Percentiles rank a stretch among this genome's conserved stretches.
Conservation (phyloP, 805 yeast genomes). For the Candida glaebosa region DNA sequence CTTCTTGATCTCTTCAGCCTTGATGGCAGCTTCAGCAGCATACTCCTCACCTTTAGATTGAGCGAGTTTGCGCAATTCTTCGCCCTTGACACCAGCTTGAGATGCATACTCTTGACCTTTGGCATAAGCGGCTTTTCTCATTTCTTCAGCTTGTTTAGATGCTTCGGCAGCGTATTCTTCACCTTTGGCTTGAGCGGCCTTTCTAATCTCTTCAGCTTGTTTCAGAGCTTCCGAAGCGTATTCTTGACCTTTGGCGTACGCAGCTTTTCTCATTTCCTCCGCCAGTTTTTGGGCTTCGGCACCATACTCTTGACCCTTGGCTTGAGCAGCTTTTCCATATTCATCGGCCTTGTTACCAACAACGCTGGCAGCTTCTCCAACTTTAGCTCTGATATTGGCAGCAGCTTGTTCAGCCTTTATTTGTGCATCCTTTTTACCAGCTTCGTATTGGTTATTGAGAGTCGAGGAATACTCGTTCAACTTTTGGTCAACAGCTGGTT, state of each 20-base stretch:
- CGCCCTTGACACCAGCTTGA: slow-evolving; percentile 2
- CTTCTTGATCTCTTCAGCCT: not conserved
- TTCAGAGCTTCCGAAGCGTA: not conserved
- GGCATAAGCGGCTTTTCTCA: not conserved
- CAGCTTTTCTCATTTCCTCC: not conserved
- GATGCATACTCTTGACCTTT: slow-evolving; percentile 1
- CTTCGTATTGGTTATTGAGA: slow-evolving; percentile 5
- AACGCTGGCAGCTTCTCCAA: slow-evolving; percentile 3
- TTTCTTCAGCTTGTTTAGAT: not conserved
- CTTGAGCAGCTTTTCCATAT: slow-evolving; percentile 3
- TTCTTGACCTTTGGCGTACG: not conserved
- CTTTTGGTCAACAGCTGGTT: slow-evolving; percentile 1
- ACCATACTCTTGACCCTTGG: slow-evolving; percentile 2
- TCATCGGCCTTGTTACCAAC: slow-evolving; percentile 2
- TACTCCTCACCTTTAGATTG: not conserved
- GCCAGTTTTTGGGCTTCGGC: not conserved
- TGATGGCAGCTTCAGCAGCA: slow-evolving; percentile 1
- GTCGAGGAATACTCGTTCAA: not conserved
- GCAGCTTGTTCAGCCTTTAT: slow-evolving; percentile 8
- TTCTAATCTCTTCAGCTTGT: not conserved
- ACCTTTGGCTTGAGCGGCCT: not conserved
- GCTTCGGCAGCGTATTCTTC: not conserved
- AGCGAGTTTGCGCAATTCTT: slow-evolving; percentile 2
- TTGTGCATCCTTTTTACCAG: slow-evolving; percentile 7
- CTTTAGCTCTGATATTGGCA: slow-evolving; percentile 3